Evolutionary conservation across 179 eudicot species (phyloP).

Genomic region (Beta macrorhiza): DNA sequence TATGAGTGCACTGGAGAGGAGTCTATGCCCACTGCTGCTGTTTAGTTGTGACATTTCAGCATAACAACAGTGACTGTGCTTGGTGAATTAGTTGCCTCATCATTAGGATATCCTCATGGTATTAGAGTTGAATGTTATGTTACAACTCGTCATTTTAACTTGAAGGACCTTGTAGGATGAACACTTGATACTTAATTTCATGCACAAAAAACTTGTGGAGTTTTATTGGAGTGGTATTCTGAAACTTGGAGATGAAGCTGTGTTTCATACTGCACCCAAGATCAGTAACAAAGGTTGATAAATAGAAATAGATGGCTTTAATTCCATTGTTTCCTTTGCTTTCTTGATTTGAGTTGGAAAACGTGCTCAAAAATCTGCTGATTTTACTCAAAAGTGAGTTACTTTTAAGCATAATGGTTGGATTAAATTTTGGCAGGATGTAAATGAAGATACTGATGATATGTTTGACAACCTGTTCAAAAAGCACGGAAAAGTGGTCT

Average conservation of each 20-base stretch:
- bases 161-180: neutral
- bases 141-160: neutral
- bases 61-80: neutral
- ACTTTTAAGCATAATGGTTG: constrained; percentile 6
- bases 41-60: neutral
- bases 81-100: neutral
- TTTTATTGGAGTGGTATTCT: neutral
- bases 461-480: constrained; percentile 78
- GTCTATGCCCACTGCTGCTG: neutral
- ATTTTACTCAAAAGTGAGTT: neutral
- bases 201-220: neutral
- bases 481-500: constrained; percentile 84
- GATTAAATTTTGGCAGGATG: constrained; percentile 51
- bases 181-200: neutral
- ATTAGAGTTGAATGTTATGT: neutral
- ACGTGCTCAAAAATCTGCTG: neutral
- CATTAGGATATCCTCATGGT: neutral
- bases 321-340: neutral
- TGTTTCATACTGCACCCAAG: neutral
- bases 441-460: constrained; percentile 84
- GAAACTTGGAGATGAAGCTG: neutral
- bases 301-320: neutral
- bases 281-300: neutral
- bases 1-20: neutral
- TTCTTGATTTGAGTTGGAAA: neutral